Evolutionary conservation across 2,329 filamentous ascomycete genomes (phyloP).

Genomic region (Helotiales sp.): DNA sequence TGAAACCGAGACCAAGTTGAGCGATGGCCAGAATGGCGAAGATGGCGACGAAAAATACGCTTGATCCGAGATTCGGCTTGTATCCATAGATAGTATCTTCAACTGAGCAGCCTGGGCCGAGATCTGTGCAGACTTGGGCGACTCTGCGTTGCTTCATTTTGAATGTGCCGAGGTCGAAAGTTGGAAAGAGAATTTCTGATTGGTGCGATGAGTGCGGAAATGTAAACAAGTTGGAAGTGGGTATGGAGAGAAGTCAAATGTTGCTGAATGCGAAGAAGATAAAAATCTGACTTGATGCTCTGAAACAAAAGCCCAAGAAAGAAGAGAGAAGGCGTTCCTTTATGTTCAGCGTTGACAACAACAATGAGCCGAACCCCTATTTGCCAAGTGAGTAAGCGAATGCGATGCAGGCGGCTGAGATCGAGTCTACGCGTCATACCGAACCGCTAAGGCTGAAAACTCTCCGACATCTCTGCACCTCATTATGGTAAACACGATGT

Average conservation of each 20-base stretch:
- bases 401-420: neutral
- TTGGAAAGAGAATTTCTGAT: neutral
- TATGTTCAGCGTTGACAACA: neutral
- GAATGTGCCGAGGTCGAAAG: neutral
- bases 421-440: slow-evolving; percentile 1
- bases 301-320: neutral
- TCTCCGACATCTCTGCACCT: neutral
- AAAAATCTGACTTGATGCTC: neutral
- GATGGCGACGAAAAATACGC: slow-evolving; percentile 57
- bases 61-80: slow-evolving; percentile 58
- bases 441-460: neutral
- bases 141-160: slow-evolving; percentile 20
- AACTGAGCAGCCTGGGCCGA: slow-evolving; percentile 42
- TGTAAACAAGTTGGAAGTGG: neutral
- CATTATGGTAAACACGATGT: neutral
- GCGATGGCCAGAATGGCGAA: slow-evolving; percentile 53
- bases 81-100: slow-evolving; percentile 50
- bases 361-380: neutral
- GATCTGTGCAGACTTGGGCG: slow-evolving; percentile 25
- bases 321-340: neutral
- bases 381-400: slow-evolving; percentile 1
- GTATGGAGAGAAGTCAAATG: neutral
- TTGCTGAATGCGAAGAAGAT: neutral
- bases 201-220: neutral
- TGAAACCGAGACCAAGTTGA: slow-evolving; percentile 50